Percentiles rank a stretch among this genome's conserved stretches.
phyloP scores from a whole-genome alignment of 176 grass and related monocot genomes.

The Cenchrus fungigraminus region DNA sequence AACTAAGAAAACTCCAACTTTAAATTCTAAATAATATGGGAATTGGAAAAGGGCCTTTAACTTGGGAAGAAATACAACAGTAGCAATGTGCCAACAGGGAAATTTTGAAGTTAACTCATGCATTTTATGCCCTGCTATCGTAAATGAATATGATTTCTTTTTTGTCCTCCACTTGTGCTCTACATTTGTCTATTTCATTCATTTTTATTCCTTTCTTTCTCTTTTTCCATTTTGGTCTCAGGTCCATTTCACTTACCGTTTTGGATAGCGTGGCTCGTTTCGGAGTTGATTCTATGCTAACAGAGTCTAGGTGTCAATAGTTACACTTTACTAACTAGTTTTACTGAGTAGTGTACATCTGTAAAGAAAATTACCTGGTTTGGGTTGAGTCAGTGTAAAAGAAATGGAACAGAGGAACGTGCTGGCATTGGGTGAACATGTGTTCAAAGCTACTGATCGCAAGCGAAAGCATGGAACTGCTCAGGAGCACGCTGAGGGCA shows the following conservation, averaged over 20 bases:
- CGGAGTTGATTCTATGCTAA: slow-evolving; percentile 39
- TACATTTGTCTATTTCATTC: slow-evolving; percentile 22
- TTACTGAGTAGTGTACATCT: slow-evolving; percentile 40
- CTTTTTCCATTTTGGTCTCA: slow-evolving; percentile 26
- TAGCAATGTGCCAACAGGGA: neutral
- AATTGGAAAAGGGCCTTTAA: neutral
- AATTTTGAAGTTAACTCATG: neutral
- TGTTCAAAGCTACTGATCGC: slow-evolving; percentile 21
- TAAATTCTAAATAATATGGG: neutral
- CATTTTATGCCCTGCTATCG: slow-evolving; percentile 12
- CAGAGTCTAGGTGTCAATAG: slow-evolving; percentile 42
- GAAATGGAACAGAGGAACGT: slow-evolving; percentile 66
- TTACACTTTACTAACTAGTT: slow-evolving; percentile 31
- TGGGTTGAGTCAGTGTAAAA: slow-evolving; percentile 38
- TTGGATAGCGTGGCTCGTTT: slow-evolving; percentile 29
- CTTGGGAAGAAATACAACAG: neutral
- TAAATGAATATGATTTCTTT: slow-evolving; percentile 28
- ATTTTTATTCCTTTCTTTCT: slow-evolving; percentile 20
- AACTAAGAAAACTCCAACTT: neutral
- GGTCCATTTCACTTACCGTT: slow-evolving; percentile 43
- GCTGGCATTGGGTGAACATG: slow-evolving; percentile 53
- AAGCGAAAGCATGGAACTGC: slow-evolving; percentile 55
- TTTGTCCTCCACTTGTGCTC: neutral
- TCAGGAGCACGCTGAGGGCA: slow-evolving; percentile 29
- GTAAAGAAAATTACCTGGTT: slow-evolving; percentile 47